A percentile compares a stretch with the other conserved stretches of the same genome.
These are phyloP conservation scores for Melaleuca alternifolia DNA, from an alignment of 345 rosid species.

Conservation along the genomic window DNA sequence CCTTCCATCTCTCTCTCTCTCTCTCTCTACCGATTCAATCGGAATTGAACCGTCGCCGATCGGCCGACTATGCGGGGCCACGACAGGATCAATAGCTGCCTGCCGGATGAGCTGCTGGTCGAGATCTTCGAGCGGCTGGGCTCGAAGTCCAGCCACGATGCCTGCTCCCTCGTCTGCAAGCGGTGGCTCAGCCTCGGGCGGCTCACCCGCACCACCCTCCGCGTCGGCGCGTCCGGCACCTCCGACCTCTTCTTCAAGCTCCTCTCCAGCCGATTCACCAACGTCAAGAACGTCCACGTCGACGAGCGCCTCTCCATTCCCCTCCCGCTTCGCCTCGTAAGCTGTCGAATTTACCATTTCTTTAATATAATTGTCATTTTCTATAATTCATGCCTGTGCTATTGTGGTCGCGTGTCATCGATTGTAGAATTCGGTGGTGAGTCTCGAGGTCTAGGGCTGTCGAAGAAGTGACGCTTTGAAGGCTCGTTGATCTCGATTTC, in stretches of 20 bases:
- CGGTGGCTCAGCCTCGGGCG: conserved; percentile 85
- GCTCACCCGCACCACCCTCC: conserved; percentile 69
- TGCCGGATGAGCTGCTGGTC: conserved; percentile 75
- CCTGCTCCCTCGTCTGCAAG: conserved; percentile 86
- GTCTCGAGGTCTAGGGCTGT: not conserved
- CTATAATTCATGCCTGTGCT: not conserved
- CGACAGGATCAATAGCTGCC: conserved; percentile 56
- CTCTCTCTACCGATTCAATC: not conserved
- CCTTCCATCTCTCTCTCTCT: not conserved
- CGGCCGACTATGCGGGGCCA: conserved; percentile 43
- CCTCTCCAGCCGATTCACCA: conserved; percentile 66
- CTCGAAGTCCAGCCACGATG: conserved; percentile 53
- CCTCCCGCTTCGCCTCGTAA: conserved; percentile 28
- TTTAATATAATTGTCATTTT: not conserved
- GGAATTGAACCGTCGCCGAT: not conserved
- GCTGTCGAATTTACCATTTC: not conserved
- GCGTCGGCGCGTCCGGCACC: conserved; percentile 67
- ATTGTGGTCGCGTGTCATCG: not conserved
- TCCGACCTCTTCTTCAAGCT: conserved; percentile 53
- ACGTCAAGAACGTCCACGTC: conserved; percentile 42
- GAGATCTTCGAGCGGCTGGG: conserved; percentile 69
- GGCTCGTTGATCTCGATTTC: not conserved
- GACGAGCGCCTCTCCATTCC: conserved; percentile 69
- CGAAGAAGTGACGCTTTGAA: not conserved
- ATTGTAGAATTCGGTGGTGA: not conserved